These are phyloP conservation scores for Daldinia sp. DNA, from an alignment of 2,329 filamentous ascomycete species.

Conservation along the genomic window DNA sequence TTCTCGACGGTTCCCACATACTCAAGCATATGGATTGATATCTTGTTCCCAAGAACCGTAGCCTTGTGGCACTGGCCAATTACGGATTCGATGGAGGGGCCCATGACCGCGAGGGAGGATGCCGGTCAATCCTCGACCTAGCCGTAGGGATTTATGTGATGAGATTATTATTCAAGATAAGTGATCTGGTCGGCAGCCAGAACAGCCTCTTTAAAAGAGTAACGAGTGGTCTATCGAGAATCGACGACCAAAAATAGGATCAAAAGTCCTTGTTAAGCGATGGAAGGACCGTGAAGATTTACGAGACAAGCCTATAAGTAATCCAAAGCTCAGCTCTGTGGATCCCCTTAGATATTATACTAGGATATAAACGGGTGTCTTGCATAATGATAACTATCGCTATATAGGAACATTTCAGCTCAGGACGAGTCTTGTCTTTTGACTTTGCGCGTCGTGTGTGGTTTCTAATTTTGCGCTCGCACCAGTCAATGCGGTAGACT, in stretches of 20 bases:
- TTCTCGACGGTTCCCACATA: conserved; percentile 66
- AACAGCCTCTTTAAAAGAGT: not conserved
- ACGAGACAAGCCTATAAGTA: not conserved
- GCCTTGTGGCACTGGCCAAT: conserved; percentile 53
- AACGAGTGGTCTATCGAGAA: not conserved
- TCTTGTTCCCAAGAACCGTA: conserved; percentile 67
- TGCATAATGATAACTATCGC: not conserved
- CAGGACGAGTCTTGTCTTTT: not conserved
- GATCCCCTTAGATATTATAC: not conserved
- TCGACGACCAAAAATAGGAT: not conserved
- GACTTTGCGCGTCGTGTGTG: not conserved
- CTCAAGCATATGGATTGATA: conserved; percentile 71
- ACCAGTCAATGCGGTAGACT: conserved; percentile 26
- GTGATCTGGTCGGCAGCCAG: not conserved
- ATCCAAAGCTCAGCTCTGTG: not conserved
- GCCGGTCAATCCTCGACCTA: not conserved
- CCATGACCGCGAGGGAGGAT: conserved; percentile 28
- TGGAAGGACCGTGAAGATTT: not conserved
- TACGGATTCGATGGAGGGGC: conserved; percentile 39
- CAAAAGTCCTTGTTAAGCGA: not conserved
- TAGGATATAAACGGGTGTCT: not conserved
- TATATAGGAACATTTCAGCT: not conserved
- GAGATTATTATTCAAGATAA: not conserved
- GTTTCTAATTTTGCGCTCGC: conserved; percentile 8
- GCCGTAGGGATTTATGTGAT: not conserved